Percentiles rank a stretch among this genome's conserved stretches.
These are phyloP conservation scores for Stylosanthes scabra DNA, from an alignment of 331 rosid genomes.

Conservation along the genomic window DNA sequence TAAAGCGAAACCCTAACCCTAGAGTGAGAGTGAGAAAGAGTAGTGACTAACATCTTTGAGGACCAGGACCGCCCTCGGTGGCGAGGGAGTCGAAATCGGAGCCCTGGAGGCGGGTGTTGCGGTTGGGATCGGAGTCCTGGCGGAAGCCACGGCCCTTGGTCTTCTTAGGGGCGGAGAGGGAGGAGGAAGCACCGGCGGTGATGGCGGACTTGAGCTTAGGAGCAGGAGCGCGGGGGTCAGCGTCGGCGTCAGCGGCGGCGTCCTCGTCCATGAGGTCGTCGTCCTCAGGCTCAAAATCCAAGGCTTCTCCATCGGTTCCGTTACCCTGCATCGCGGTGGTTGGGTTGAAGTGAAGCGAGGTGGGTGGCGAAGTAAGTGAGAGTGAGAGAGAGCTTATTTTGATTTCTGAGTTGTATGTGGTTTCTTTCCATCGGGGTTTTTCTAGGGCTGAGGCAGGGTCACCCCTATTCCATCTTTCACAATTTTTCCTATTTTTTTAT, in stretches of 20 bases:
- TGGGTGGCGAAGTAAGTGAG: not conserved
- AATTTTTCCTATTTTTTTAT: not conserved
- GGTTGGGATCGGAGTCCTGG: constrained; percentile 73
- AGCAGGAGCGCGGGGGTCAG: constrained; percentile 78
- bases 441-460: not conserved
- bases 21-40: not conserved
- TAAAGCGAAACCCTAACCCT: constrained; percentile 36
- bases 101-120: constrained; percentile 71
- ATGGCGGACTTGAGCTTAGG: constrained; percentile 98
- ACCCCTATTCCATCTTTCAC: not conserved
- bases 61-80: constrained; percentile 83
- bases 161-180: constrained; percentile 63
- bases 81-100: constrained; percentile 85
- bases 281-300: constrained; percentile 97
- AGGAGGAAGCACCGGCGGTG: constrained; percentile 71
- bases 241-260: constrained; percentile 78
- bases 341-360: not conserved
- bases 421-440: not conserved
- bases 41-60: constrained; percentile 77
- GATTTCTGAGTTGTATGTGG: not conserved
- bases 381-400: not conserved
- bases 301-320: constrained; percentile 93
- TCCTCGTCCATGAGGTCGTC: constrained; percentile 99
- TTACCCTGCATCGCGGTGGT: constrained; percentile 54
- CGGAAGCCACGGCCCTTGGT: constrained; percentile 98